Evolutionary conservation across 176 grass and related monocot species (phyloP), one percentile per base, ranked within the genome.

Genomic region (Secale cereale): DNA sequence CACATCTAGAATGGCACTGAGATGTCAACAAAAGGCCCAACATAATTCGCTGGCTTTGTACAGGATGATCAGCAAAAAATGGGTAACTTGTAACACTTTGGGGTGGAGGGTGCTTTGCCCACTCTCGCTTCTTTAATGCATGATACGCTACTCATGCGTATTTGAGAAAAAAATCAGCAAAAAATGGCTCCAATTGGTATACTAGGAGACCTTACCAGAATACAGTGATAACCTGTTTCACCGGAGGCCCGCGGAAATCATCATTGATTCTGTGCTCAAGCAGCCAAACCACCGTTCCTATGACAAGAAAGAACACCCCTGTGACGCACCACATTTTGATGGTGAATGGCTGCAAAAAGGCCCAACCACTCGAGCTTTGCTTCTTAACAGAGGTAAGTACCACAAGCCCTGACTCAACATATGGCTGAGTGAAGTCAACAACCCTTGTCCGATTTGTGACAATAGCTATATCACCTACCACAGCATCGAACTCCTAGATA

Each of bases 381-480:
- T 0, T 78, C 87, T 92, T 97, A 52, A 97, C 86, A 76, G 90
- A 60, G 66, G 92, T 91, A 82, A 97, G 81, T 84, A 97, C 82
- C 31, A 97, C 78, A 59, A 97, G 92, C 56, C 94, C 94, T 0
- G 94, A 97, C 45, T 83, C 90, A 3, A 80, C 61, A 25, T 87
- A 97, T 45, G 94, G 92, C 65, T 97, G 94, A 83, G 94, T 97
- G 83, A 94, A 97, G 92, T 97, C 94, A 66, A 71, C 94, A 82
- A 91, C 41, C 82, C 83, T 91, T 59, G 90, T 94, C 33, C 94
- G 70, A 59, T 97, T 94, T 69, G 94, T 90, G 66, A 94, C 78
- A 59, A 97, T 97, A 65, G 77, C 2, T 65, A 94, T 62, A 85
- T 97, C 94, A 27, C 94, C 94, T 19, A 97, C 59, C 57, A 85